Evolutionary conservation across 805 yeast species (phyloP).

Genomic region (Candida ficus): DNA sequence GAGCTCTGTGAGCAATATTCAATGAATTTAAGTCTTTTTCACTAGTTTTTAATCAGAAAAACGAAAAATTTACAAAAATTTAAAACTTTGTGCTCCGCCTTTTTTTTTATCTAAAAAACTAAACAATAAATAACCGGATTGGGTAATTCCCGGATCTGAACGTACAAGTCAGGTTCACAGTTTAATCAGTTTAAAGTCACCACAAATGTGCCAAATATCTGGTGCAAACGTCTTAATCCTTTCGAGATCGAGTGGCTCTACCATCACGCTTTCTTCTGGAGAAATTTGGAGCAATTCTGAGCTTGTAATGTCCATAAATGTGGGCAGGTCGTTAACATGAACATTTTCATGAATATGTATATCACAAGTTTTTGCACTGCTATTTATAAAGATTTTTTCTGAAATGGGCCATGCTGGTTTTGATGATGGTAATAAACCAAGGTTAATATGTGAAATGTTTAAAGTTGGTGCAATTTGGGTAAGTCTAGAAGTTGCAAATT

Average conservation of each 20-base stretch:
- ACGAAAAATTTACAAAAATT: no score
- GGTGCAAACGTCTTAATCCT: constrained; percentile 85
- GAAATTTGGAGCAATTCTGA: constrained; percentile 4
- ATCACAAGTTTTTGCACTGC: constrained; percentile 10
- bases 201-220: constrained; percentile 73
- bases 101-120: no score
- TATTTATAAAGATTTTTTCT: constrained; percentile 17
- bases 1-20: no score
- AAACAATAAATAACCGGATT: no score
- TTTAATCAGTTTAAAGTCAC: constrained; percentile 28
- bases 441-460: constrained; percentile 54
- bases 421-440: constrained; percentile 77
- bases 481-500: constrained; percentile 40
- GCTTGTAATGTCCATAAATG: constrained; percentile 7
- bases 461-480: constrained; percentile 16
- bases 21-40: no score
- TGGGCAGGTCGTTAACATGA: constrained; percentile 35
- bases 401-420: constrained; percentile 55
- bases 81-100: no score
- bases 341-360: constrained; percentile 79
- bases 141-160: no score
- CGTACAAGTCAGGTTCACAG: no score
- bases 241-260: constrained; percentile 40
- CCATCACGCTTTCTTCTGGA: constrained; percentile 1
- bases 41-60: no score